Evolutionary conservation across 1,284 basidiomycete species (phyloP), one percentile per base, ranked within the genome.

Genomic region (Farysia itapuensis): DNA sequence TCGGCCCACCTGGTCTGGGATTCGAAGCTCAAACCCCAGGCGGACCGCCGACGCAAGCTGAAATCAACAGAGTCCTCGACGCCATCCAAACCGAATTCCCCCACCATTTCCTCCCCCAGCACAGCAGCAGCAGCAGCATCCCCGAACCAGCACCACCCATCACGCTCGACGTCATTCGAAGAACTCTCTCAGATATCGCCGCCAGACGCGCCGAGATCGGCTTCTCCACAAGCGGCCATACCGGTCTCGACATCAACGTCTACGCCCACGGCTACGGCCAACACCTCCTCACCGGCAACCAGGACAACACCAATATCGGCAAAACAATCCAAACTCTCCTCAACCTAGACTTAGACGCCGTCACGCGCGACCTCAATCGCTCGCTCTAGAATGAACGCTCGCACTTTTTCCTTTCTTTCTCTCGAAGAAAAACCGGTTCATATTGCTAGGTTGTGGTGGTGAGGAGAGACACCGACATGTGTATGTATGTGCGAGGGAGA

Each of bases 191-290:
- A 15, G 54, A 65, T 26, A 44, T 64, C 22, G 51, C 52, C 12
- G 56, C 59, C 7, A 43, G 75, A 19, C 46, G 78, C 22, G 78
- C 77, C 18, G 77, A 79, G 38, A 47, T 79, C 18, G 78, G 78
- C 0, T 79, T 78, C 75, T 71, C 67, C 4, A 79, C 77, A 0
- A 63, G 69, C n/a, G 78, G 78, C 0, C 78, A 79, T 41, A 75
- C 74, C 15, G 78, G 75, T n/a, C 72, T 79, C 24, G 78, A 79
- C 41, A 77, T 79, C 32, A 77, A 78, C 25, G 66, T 79, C 3
- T 79, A 78, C 39, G 75, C 74, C 20, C 61, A 72, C 19, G 77
- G 77, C 1, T 43, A 49, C 23, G 64, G 65, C 16, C 22, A 64
- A 33, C 35, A 54, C 30, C 58, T 63, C 1, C 43, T 79, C 5